These are phyloP conservation scores for Cunninghamia lanceolata DNA, from an alignment of 75 land plant genomes.

Conservation along the genomic window DNA sequence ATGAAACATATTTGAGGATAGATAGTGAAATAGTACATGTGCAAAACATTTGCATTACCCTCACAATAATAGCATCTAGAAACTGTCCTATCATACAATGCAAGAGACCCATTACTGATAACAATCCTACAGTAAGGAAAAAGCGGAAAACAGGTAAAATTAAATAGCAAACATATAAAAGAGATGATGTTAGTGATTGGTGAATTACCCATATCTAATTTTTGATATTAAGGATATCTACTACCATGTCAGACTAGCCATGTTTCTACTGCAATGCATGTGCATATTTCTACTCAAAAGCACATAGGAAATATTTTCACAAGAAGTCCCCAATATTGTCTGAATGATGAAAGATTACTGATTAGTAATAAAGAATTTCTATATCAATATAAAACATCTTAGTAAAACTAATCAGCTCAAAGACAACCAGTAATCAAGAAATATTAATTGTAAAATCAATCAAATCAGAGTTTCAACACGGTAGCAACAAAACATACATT, in stretches of 20 bases:
- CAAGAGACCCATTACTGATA: not conserved
- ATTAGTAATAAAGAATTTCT: not conserved
- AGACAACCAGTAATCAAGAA: not conserved
- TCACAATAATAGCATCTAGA: not conserved
- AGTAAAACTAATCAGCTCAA: not conserved
- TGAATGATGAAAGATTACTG: not conserved
- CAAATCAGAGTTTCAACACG: not conserved
- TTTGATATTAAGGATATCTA: not conserved
- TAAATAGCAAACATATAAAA: not conserved
- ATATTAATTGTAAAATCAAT: not conserved
- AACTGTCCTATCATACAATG: not conserved
- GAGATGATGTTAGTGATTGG: not conserved
- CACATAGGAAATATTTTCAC: not conserved
- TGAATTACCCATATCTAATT: not conserved
- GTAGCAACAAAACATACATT: not conserved
- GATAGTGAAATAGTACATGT: not conserved
- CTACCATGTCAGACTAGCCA: not conserved
- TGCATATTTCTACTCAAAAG: slow-evolving; percentile 1
- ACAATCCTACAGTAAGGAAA: not conserved
- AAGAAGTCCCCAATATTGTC: not conserved
- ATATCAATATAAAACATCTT: not conserved
- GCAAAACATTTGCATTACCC: not conserved
- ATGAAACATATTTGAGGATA: not conserved
- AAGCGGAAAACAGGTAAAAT: not conserved
- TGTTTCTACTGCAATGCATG: not conserved